Percentiles rank a stretch among this genome's conserved stretches.
Conservation (phyloP, 768 basidiomycete genomes). For the Rhizopogon vulgaris region DNA sequence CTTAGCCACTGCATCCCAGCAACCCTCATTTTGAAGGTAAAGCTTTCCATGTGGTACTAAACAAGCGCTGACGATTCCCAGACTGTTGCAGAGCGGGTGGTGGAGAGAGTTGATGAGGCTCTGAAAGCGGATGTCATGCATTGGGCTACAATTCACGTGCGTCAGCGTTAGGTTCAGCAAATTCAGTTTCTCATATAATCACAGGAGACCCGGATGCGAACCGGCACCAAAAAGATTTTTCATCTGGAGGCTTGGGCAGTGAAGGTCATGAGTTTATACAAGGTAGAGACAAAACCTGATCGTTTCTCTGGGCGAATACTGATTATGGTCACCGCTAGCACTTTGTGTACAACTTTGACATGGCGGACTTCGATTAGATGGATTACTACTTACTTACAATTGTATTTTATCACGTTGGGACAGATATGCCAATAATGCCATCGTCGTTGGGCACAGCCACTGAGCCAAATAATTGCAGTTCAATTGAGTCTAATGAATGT, state of each 20-base stretch:
- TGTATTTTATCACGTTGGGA: background rate
- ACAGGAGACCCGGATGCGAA: conserved; percentile 94
- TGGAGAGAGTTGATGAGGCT: conserved; percentile 83
- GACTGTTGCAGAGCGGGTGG: conserved; percentile 88
- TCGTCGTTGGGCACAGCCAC: background rate
- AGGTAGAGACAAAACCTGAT: conserved; percentile 37
- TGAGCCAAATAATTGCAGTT: background rate
- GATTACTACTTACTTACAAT: background rate
- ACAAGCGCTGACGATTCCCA: conserved; percentile 23
- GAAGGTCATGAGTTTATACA: conserved; percentile 89
- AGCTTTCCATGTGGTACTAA: conserved; percentile 8
- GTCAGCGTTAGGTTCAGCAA: conserved; percentile 20
- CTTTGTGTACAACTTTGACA: conserved; percentile 27
- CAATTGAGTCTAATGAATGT: background rate
- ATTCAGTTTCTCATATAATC: background rate
- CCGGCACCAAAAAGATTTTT: conserved; percentile 89
- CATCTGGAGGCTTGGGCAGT: conserved; percentile 98
- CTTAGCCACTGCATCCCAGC: conserved; percentile 97
- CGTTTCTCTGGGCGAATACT: background rate
- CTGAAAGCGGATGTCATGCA: conserved; percentile 93
- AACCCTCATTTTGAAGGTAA: conserved; percentile 82
- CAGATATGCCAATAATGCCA: no score
- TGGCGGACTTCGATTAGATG: conserved; percentile 28
- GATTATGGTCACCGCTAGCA: conserved; percentile 12
- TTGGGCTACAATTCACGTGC: conserved; percentile 94